These are phyloP conservation scores for Fusarium devonianum DNA, from an alignment of 2,329 filamentous ascomycete genomes.

Conservation along the genomic window DNA sequence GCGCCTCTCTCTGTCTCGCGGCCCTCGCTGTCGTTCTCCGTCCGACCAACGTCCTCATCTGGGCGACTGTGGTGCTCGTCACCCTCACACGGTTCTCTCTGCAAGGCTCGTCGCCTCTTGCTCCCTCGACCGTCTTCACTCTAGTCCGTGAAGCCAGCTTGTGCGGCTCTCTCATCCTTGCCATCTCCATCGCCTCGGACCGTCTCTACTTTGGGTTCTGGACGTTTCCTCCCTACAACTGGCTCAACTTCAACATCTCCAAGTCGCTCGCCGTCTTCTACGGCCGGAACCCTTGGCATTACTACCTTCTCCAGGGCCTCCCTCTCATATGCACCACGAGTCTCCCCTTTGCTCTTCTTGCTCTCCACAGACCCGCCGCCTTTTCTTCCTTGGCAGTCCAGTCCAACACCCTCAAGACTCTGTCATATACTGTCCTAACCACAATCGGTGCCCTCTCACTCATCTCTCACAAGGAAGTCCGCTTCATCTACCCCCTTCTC, in stretches of 20 bases:
- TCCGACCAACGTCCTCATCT: slow-evolving; percentile 89
- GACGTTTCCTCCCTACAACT: slow-evolving; percentile 88
- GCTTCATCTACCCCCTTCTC: slow-evolving; percentile 93
- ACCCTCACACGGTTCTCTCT: slow-evolving; percentile 54
- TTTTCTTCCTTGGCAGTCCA: slow-evolving; percentile 46
- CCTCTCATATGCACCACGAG: slow-evolving; percentile 85
- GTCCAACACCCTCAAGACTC: slow-evolving; percentile 47
- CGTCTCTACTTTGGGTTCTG: slow-evolving; percentile 81
- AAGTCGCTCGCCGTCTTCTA: slow-evolving; percentile 93
- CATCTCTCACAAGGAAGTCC: slow-evolving; percentile 94
- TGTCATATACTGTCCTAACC: slow-evolving; percentile 65
- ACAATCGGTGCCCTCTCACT: slow-evolving; percentile 72
- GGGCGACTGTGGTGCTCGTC: slow-evolving; percentile 67
- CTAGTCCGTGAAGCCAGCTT: slow-evolving; percentile 69
- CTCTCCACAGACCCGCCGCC: slow-evolving; percentile 60
- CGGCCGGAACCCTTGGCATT: slow-evolving; percentile 87
- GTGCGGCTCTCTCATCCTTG: slow-evolving; percentile 69
- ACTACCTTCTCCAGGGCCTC: slow-evolving; percentile 89
- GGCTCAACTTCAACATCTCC: slow-evolving; percentile 88
- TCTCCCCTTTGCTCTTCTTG: slow-evolving; percentile 76
- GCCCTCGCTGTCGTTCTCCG: slow-evolving; percentile 84
- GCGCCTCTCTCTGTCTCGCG: slow-evolving; percentile 75
- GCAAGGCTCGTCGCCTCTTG: slow-evolving; percentile 51
- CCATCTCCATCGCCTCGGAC: slow-evolving; percentile 72
- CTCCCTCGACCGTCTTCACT: slow-evolving; percentile 53